Evolutionary conservation across 345 rosid species (phyloP), one percentile per base, ranked within the genome.

Genomic region (Rhodamnia rubescens): DNA sequence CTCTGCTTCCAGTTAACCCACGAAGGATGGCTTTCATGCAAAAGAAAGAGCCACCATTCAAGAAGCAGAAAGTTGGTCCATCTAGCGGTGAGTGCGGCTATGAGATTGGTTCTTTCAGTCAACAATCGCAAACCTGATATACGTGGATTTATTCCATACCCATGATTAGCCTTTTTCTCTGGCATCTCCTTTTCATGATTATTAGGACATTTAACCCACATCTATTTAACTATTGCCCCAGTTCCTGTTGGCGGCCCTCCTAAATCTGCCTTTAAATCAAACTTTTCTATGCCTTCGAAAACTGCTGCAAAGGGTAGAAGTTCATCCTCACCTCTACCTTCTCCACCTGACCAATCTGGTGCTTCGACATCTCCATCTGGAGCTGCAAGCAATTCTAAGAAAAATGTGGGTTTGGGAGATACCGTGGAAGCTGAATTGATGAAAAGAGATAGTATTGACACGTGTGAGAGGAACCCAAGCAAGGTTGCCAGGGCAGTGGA

Each of bases 11-110:
- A 97, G 99, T 89, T 82, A 96, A 90, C 90, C 90, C 96, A 13
- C 92, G 98, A 98, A 95, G 91, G 90, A 87, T 83, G 85, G 80
- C 86, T 47, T 93, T 88, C 89, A 92, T 92, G 85, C 90, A 87
- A 86, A 97, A 92, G 94, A 97, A 93, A 89, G 98, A 96, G 87
- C 92, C 92, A 22, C 96, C 96, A 44, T 87, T 86, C 85, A 97
- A 96, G 89, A 96, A 95, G 91, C 95, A 90, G 86, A 97, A 93
- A 91, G 92, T 93, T 84, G 99, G 96, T 74, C 92, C 96, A 85
- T 91, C 93, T 74, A 93, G 88, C 91, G 99, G 99, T 96, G 92
- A 85, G 57, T 83, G 16, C 26, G 2, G 80, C 36, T 69, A 69
- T 36, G 47, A 36, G 80, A 36, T 18, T 69, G 80, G 80, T 69